Base-by-base conservation (phyloP, 306 rosid genomes). In the Castanea mollissima region DNA sequence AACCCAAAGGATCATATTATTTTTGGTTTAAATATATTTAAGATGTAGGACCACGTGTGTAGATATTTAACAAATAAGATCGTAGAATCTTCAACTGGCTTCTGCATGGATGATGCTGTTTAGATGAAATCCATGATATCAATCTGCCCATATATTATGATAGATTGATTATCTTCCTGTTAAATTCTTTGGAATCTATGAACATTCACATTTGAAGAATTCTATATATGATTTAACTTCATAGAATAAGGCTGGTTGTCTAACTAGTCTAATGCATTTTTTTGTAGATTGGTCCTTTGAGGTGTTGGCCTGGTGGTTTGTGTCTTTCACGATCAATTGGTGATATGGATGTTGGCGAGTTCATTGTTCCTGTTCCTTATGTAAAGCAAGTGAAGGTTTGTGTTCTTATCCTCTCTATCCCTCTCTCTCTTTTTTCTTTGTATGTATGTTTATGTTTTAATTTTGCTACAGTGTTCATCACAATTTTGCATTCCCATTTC, bases 221-320 rank as follows among this genome's bases (percentile, higher is more conserved):
- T 74, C 63, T 32, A 79, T 78, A 63, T 19, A 46, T 69, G 69
- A 35, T 75, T 80, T 46, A 34, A n/a, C 72, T 68, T 15, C 52
- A 34, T 16, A 23, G 6, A 34, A 16, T 15, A 7, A 35, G 10
- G 52, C 51, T 68, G 51, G 27, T 35, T 35, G 38, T 34, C 25
- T 69, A 21, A 80, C 68, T 55, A 58, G 25, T 77, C 56, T 74
- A 44, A 68, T 34, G 19, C 54, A 19, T 64, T 73, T 25, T 75
- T 52, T 71, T 80, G 56, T 76, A 93, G 98, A 85, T 96, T 74
- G 99, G 99, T 81, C 99, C 99, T 49, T 87, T 96, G 90, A 90
- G 99, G 88, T 96, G 99, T 87, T 96, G 99, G 99, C 99, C 99
- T 2, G 99, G 99, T 80, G 99, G 99, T 71, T 83, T 96, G 94